Base-by-base conservation (phyloP, 805 yeast species). In the Zygotorulaspora chibaensis region DNA sequence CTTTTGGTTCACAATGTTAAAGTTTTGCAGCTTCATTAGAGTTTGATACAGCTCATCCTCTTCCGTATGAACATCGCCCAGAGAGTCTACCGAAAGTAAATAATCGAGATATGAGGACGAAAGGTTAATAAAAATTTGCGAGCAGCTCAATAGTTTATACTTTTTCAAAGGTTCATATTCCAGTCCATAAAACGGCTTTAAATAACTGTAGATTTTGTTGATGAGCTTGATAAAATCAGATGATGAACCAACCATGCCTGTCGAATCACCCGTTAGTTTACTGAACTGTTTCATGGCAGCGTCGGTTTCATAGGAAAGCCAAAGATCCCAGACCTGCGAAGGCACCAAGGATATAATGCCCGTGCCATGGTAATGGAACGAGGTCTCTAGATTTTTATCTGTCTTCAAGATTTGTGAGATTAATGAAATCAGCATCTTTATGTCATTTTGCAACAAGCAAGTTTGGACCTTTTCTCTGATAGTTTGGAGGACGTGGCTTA, bases 301-400 rank as follows among this genome's bases (percentile, higher is more conserved):
- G 23, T 69, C 67, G 6, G 67, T 58, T 54, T 80, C 84, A 52
- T 75, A 68, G 7, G 62, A 61, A 1, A 80, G 61, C 82, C 83
- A 75, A 13, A 63, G 61, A 31, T 70, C 72, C 40, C 72, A 67
- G 2, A 62, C 52, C n/a, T 62, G 62, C 1, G 46, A 42, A 10
- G 58, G 55, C 16, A 58, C 61, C 38, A 56, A 55, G 3, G 67
- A 57, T 3, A 42, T 67, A 49, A 52, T 58, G 35, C 72, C 72
- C 51, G 43, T 52, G 12, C 54, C 69, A 55, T 71, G 52, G 71
- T 80, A 66, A 63, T 73, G 65, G 61, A 72, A 62, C 50, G 70
- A 70, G 3, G 55, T 57, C 15, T 64, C 62, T 31, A 77, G 41
- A 13, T 56, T 54, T 25, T 63, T 59, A 43, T 72, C 75, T 13